These are phyloP conservation scores for Acacia confusa DNA, from an alignment of 306 rosid species.

Conservation along the genomic window DNA sequence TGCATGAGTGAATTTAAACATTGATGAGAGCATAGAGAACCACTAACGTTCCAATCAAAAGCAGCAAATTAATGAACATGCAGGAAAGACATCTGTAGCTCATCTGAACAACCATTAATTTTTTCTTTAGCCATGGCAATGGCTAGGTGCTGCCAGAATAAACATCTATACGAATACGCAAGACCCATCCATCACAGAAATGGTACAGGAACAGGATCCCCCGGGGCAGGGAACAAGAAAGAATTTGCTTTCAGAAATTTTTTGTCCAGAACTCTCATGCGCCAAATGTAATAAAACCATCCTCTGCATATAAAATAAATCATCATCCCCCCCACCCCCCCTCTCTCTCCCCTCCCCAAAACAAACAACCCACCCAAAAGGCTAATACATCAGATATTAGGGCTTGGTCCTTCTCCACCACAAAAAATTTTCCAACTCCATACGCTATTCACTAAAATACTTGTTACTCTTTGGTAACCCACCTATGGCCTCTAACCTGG, in stretches of 20 bases:
- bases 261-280: conserved; percentile 22
- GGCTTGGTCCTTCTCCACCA: conserved; percentile 16
- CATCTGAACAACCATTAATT: conserved; percentile 29
- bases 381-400: conserved; percentile 27
- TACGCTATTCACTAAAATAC: conserved; percentile 28
- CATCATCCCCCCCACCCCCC: conserved; percentile 14
- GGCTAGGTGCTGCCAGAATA: conserved; percentile 28
- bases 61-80: conserved; percentile 14
- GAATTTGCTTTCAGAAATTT: conserved; percentile 10
- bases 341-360: not conserved
- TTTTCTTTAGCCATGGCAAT: conserved; percentile 24
- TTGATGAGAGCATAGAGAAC: conserved; percentile 2
- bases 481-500: conserved; percentile 80
- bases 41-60: conserved; percentile 26
- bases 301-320: conserved; percentile 24
- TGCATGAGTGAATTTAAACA: not conserved
- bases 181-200: conserved; percentile 8
- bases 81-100: conserved; percentile 12
- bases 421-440: conserved; percentile 19
- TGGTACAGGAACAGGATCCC: conserved; percentile 29
- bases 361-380: too few species aligned
- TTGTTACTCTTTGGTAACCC: conserved; percentile 84
- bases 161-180: conserved; percentile 36
- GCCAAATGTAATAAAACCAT: conserved; percentile 25
- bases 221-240: conserved; percentile 12